Evolutionary conservation across 345 rosid species (phyloP).

Genomic region (Brassica carinata): DNA sequence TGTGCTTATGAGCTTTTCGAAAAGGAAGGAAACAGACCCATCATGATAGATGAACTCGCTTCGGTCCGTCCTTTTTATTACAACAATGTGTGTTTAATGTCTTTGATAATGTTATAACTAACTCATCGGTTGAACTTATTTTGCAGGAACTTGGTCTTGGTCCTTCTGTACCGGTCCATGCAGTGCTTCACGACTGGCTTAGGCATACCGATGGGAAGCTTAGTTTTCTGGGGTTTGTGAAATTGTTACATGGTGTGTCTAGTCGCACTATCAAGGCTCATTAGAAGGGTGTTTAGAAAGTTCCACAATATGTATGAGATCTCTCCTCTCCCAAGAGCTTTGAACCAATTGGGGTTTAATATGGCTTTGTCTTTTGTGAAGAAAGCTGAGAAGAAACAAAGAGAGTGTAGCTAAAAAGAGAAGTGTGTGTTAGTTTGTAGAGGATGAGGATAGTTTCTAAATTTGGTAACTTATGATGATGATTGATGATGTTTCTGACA

Average conservation of each 20-base stretch:
- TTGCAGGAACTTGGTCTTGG: constrained; percentile 93
- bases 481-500: constrained; percentile 29
- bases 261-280: constrained; percentile 66
- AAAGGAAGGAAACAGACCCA: constrained; percentile 89
- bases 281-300: constrained; percentile 36
- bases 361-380: constrained; percentile 30
- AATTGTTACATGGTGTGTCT: constrained; percentile 81
- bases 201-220: constrained; percentile 94
- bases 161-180: constrained; percentile 85
- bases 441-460: constrained; percentile 1
- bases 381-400: constrained; percentile 32
- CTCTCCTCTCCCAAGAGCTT: constrained; percentile 14
- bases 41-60: constrained; percentile 87
- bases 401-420: constrained; percentile 15
- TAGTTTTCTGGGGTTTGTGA: constrained; percentile 90
- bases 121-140: neutral
- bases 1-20: constrained; percentile 94
- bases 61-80: constrained; percentile 48
- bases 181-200: constrained; percentile 94
- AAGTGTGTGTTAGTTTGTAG: constrained; percentile 30
- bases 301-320: constrained; percentile 15
- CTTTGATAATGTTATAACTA: constrained; percentile 2
- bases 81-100: neutral
- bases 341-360: constrained; percentile 15
- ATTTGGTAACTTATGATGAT: constrained; percentile 33